phyloP scores from a whole-genome alignment of 495 filamentous ascomycete species.

The Trichocladium antarcticum region DNA sequence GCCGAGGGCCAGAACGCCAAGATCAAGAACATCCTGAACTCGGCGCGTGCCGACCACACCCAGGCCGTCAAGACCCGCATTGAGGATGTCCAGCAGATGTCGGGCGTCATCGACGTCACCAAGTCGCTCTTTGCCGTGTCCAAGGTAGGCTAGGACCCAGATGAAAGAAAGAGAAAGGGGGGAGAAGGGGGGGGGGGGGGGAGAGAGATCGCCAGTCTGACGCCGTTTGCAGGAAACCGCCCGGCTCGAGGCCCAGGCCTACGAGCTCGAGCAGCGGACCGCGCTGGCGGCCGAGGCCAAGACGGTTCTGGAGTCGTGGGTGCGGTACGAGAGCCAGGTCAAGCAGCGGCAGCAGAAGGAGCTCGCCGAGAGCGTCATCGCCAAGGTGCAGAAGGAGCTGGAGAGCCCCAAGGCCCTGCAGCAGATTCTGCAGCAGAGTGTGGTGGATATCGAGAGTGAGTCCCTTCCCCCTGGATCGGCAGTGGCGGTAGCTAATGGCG shows the following conservation, averaged over 20 bases:
- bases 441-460: slow-evolving; percentile 94
- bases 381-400: slow-evolving; percentile 95
- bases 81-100: slow-evolving; percentile 83
- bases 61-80: slow-evolving; percentile 88
- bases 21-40: slow-evolving; percentile 86
- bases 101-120: slow-evolving; percentile 87
- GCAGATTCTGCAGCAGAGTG: slow-evolving; percentile 90
- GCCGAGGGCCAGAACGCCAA: slow-evolving; percentile 74
- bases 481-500: slow-evolving; percentile 18
- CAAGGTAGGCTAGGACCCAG: slow-evolving; percentile 50
- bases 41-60: slow-evolving; percentile 87
- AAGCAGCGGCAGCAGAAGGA: slow-evolving; percentile 97
- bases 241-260: slow-evolving; percentile 85
- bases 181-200: not conserved
- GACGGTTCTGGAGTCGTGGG: slow-evolving; percentile 92
- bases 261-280: slow-evolving; percentile 91
- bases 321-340: slow-evolving; percentile 94
- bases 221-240: slow-evolving; percentile 75
- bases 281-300: slow-evolving; percentile 85
- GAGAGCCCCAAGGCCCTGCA: slow-evolving; percentile 91
- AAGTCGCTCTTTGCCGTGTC: slow-evolving; percentile 96
- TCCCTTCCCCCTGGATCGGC: slow-evolving; percentile 10
- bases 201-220: slow-evolving; percentile 4
- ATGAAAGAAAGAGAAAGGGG: not conserved
- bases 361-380: slow-evolving; percentile 82